A percentile compares a stretch with the other conserved stretches of the same genome.
phyloP scores from a whole-genome alignment of 2,329 filamentous ascomycete species.

The Parastagonospora avenae region DNA sequence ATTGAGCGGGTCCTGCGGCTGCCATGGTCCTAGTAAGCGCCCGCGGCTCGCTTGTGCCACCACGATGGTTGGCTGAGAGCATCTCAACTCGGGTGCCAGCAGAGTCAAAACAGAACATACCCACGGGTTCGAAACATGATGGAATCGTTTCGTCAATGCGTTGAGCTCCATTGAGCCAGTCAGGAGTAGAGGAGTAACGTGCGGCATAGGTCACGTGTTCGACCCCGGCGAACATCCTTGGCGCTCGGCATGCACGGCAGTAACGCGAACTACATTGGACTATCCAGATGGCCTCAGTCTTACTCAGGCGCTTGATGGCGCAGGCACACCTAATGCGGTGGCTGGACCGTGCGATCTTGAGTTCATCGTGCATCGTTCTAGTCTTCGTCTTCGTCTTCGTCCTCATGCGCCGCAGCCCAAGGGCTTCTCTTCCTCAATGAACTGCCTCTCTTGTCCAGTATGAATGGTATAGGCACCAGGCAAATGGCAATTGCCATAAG shows the following conservation, averaged over 20 bases:
- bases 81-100: conserved; percentile 8
- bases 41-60: conserved; percentile 20
- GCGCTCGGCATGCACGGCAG: too few relatives aligned
- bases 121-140: conserved; percentile 20
- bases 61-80: conserved; percentile 18
- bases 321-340: too few relatives aligned
- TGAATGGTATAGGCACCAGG: conserved; percentile 40
- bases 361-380: background rate
- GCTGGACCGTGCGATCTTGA: too few relatives aligned
- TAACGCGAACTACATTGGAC: too few relatives aligned
- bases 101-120: conserved; percentile 15
- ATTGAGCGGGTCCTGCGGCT: conserved; percentile 9
- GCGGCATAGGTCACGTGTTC: background rate
- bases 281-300: too few relatives aligned
- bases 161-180: conserved; percentile 5
- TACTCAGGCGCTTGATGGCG: too few relatives aligned
- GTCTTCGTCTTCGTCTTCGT: conserved; percentile 31
- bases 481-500: conserved; percentile 34
- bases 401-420: conserved; percentile 47
- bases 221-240: background rate
- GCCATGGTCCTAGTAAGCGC: conserved; percentile 29
- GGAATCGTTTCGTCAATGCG: background rate
- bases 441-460: conserved; percentile 42
- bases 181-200: background rate
- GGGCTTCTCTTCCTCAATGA: conserved; percentile 45